A percentile compares a stretch with the other conserved stretches of the same genome.
These are phyloP conservation scores for Phytopythium chamaehyphon DNA, from an alignment of 352 stramenopile genomes.

Conservation along the genomic window DNA sequence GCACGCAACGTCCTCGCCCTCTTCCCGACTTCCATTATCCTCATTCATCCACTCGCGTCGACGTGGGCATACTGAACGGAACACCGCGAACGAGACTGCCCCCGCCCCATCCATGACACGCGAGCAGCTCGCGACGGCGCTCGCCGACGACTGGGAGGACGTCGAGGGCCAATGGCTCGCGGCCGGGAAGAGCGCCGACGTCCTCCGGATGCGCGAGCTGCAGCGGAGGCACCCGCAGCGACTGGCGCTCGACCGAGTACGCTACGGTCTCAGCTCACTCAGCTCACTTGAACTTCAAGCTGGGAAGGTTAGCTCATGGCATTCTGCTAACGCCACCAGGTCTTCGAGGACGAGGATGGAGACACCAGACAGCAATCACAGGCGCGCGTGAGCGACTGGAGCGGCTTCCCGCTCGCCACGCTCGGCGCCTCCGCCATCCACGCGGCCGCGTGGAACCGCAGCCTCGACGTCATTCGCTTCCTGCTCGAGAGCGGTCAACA, in stretches of 20 bases:
- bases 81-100: too few species aligned
- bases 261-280: conserved; percentile 3
- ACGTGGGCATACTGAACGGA: too few species aligned
- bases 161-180: conserved; percentile 26
- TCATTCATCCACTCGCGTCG: too few species aligned
- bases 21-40: too few species aligned
- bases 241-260: conserved; percentile 27
- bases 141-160: conserved; percentile 1
- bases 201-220: conserved; percentile 21
- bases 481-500: conserved; percentile 16
- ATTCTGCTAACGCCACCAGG: neutral
- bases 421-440: conserved; percentile 23
- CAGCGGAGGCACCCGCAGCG: conserved; percentile 21
- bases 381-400: conserved; percentile 16
- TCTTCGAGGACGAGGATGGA: too few species aligned
- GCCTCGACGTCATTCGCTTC: conserved; percentile 12
- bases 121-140: neutral
- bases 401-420: conserved; percentile 15
- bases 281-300: neutral
- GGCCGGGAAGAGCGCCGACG: conserved; percentile 19
- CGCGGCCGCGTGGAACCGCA: conserved; percentile 16
- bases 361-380: neutral
- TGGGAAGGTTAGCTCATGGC: neutral
- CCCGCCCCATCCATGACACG: neutral
- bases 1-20: too few species aligned